Base-by-base conservation (phyloP, 257 asterid species). In the Oldenlandia corymbosa region DNA sequence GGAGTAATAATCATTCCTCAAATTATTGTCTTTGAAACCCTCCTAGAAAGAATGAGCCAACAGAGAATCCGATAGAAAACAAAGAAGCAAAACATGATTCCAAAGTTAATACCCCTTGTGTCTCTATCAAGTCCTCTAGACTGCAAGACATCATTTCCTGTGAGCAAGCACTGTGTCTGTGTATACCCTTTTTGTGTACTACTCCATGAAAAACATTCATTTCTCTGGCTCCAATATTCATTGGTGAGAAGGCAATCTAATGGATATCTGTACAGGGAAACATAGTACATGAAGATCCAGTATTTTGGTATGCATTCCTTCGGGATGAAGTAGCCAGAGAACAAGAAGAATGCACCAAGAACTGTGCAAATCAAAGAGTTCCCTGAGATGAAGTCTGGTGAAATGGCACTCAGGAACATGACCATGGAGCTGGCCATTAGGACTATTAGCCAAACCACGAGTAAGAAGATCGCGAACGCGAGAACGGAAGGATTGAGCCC, bases 341-440 rank as follows among this genome's bases (percentile, higher is more conserved):
- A 90, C 41, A 90, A 85, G 65, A 90, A 90, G 76, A 90, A 90
- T 0, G 90, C 91, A 10, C 95, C 97, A 13, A 90, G 88, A 73
- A 86, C 97, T 7, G 92, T 77, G 77, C 83, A 78, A 66, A 90
- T 90, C 39, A 90, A 70, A 0, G 97, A 90, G 41, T 90, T 90
- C 71, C 97, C 97, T 0, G 95, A 85, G 5, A 90, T 90, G 73
- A 90, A 90, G 72, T 87, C 94, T 0, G 95, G 97, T 12, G 97
- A 85, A 24, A 90, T 59, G 2, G 88, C 91, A 59, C 95, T 87
- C 20, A 90, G 69, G 60, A 90, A 90, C 51, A 87, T 81, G 58
- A 90, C 97, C 60, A 90, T 71, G 0, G 97, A 90, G 71, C 97
- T 90, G 2, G 95, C 97, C 97, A 89, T 85, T 46, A 87, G 78